Conservation (phyloP, 129 eudicot species). For the sunflower (Helianthus annuus) region DNA sequence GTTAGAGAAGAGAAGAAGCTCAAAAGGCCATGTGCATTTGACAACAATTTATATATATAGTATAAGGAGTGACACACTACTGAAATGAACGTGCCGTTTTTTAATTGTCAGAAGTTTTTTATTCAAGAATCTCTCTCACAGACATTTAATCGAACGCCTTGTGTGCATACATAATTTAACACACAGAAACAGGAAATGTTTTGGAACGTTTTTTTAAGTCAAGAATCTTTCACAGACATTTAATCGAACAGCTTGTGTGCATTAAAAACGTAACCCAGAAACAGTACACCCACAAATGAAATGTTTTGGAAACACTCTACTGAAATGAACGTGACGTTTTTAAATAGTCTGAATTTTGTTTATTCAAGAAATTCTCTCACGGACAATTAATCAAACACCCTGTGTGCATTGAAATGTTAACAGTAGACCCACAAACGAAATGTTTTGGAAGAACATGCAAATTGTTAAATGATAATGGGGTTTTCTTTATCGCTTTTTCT, state of each 20-base stretch:
- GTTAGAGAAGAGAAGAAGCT: conserved; percentile 32
- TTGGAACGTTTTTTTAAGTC: too few species aligned
- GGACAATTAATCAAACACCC: too few species aligned
- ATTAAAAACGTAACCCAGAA: neutral
- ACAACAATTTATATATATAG: conserved; percentile 18
- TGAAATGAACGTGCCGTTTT: conserved; percentile 36
- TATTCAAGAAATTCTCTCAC: too few species aligned
- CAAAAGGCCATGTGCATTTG: conserved; percentile 72
- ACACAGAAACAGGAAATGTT: too few species aligned
- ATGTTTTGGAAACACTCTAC: neutral
- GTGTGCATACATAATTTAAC: too few species aligned
- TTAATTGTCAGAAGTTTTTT: neutral
- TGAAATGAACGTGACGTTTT: too few species aligned
- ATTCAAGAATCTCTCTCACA: conserved; percentile 31
- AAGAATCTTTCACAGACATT: too few species aligned
- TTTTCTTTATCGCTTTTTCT: conserved; percentile 20
- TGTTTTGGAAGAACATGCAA: conserved; percentile 6
- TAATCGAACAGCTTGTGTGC: neutral
- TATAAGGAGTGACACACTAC: conserved; percentile 33
- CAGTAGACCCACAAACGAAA: too few species aligned
- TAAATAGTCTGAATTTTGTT: too few species aligned
- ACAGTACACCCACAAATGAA: neutral
- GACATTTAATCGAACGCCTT: conserved; percentile 28
- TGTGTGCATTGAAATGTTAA: too few species aligned
- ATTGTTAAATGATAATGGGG: conserved; percentile 28